phyloP scores from a whole-genome alignment of 2,329 filamentous ascomycete genomes.

The Colletotrichum eremochloae region DNA sequence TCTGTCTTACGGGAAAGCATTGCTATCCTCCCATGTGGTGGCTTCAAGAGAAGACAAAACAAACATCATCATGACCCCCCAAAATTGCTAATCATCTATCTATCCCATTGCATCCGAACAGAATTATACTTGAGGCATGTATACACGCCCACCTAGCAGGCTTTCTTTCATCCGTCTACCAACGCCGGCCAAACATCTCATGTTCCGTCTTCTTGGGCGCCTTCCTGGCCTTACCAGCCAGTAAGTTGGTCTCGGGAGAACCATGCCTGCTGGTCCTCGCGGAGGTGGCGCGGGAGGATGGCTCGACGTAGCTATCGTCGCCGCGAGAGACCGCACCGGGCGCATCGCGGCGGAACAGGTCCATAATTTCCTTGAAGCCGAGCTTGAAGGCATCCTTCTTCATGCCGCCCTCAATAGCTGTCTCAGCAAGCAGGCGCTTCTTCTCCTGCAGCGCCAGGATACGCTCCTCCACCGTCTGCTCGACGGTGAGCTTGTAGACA shows the following conservation, averaged over 20 bases:
- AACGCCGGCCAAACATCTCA: slow-evolving; percentile 39
- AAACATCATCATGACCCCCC: background rate
- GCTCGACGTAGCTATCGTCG: slow-evolving; percentile 23
- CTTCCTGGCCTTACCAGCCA: slow-evolving; percentile 44
- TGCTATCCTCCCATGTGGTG: background rate
- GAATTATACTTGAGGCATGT: no score
- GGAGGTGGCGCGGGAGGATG: slow-evolving; percentile 19
- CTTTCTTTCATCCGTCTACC: background rate
- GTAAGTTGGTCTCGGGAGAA: slow-evolving; percentile 29
- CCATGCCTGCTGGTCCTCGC: slow-evolving; percentile 27
- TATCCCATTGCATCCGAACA: background rate
- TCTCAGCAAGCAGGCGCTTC: slow-evolving; percentile 91
- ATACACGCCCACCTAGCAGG: background rate
- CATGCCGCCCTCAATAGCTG: slow-evolving; percentile 86
- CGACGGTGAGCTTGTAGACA: slow-evolving; percentile 93
- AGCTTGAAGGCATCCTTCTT: slow-evolving; percentile 84
- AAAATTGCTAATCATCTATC: background rate
- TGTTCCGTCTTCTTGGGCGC: slow-evolving; percentile 47
- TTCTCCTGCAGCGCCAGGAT: slow-evolving; percentile 96
- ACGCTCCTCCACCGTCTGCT: slow-evolving; percentile 88
- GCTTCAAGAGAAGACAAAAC: background rate
- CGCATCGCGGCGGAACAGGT: slow-evolving; percentile 72
- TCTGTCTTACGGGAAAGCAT: background rate
- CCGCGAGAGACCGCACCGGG: background rate
- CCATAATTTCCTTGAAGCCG: slow-evolving; percentile 92